Conservation (phyloP, 768 basidiomycete genomes). For the Phylloporus sp. region DNA sequence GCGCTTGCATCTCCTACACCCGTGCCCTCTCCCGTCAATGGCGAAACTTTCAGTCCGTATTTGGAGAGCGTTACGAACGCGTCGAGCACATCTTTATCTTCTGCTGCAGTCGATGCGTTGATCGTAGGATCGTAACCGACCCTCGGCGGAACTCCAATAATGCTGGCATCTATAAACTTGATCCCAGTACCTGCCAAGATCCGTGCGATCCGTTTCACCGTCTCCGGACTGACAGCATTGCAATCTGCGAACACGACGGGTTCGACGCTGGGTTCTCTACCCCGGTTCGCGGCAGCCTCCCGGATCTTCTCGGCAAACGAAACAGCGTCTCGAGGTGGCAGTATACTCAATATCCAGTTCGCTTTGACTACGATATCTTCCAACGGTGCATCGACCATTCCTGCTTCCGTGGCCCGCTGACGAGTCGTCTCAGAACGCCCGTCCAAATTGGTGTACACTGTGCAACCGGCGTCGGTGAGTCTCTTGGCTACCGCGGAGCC, state of each 20-base stretch:
- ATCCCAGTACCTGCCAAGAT: slow-evolving; percentile 39
- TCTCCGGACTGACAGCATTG: slow-evolving; percentile 53
- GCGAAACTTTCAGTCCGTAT: slow-evolving; percentile 43
- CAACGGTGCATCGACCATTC: slow-evolving; percentile 42
- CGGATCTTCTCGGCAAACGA: slow-evolving; percentile 37
- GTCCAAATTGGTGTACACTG: slow-evolving; percentile 50
- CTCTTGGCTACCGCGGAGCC: slow-evolving; percentile 50
- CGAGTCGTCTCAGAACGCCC: slow-evolving; percentile 49
- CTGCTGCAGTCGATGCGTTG: slow-evolving; percentile 44
- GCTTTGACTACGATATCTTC: slow-evolving; percentile 34
- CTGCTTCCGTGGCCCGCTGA: slow-evolving; percentile 46
- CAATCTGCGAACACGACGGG: slow-evolving; percentile 47
- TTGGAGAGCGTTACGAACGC: slow-evolving; percentile 38
- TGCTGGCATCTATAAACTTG: slow-evolving; percentile 50
- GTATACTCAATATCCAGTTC: slow-evolving; percentile 49
- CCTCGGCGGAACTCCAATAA: slow-evolving; percentile 52
- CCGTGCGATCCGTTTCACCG: slow-evolving; percentile 42
- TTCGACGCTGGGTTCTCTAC: neutral
- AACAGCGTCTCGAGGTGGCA: slow-evolving; percentile 52
- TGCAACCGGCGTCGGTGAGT: slow-evolving; percentile 43
- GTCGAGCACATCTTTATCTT: slow-evolving; percentile 31
- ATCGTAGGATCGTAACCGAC: slow-evolving; percentile 47
- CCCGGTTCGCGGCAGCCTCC: neutral
- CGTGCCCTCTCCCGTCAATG: slow-evolving; percentile 42
- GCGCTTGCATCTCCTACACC: slow-evolving; percentile 56